phyloP scores from a whole-genome alignment of 768 basidiomycete genomes.

The Hebeloma cylindrosporum region DNA sequence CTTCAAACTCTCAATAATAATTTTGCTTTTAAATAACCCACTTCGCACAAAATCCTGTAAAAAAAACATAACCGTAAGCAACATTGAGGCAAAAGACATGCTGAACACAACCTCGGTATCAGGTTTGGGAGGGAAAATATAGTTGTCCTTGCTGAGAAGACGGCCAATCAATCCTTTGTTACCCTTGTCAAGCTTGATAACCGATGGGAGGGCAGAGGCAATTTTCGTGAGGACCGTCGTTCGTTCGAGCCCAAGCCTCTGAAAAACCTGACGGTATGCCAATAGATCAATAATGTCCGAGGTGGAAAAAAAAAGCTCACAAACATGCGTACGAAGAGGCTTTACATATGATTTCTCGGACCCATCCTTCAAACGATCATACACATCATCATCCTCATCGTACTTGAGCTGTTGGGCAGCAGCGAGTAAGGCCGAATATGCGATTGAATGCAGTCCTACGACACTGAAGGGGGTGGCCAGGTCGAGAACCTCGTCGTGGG shows the following conservation, averaged over 20 bases:
- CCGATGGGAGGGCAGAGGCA: slow-evolving; percentile 1
- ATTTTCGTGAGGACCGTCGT: background rate
- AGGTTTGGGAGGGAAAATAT: slow-evolving; percentile 2
- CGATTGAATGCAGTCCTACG: background rate
- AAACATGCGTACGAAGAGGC: background rate
- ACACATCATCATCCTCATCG: background rate
- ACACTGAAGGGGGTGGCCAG: slow-evolving; percentile 4
- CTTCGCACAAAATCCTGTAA: background rate
- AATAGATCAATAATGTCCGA: background rate
- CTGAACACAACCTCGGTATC: background rate
- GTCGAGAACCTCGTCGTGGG: background rate
- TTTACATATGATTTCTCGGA: slow-evolving; percentile 2
- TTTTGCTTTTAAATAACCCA: background rate
- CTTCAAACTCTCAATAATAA: background rate
- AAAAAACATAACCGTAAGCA: background rate
- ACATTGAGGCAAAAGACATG: background rate
- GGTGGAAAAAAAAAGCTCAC: background rate
- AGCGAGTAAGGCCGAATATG: background rate
- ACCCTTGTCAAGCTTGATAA: slow-evolving; percentile 1
- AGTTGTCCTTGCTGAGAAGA: slow-evolving; percentile 1
- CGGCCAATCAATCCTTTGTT: background rate
- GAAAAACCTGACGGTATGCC: slow-evolving; percentile 3
- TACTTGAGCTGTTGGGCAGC: background rate
- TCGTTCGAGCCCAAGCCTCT: background rate
- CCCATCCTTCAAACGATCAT: background rate